Base-by-base conservation (phyloP, 371 early-diverging fungal species). In the Funneliformis caledonium region DNA sequence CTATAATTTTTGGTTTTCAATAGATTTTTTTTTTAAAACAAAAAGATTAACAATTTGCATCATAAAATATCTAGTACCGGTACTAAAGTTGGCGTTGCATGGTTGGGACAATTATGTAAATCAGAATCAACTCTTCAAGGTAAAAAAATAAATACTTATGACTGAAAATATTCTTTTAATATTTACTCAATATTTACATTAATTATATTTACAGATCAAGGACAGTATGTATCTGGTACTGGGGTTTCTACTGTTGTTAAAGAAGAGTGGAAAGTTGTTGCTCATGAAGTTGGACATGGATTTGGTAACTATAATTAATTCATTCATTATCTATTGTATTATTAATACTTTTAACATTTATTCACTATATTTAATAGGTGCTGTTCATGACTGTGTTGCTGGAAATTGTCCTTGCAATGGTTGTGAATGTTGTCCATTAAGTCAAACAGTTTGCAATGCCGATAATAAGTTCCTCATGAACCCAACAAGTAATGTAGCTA, bases 241-340 rank as follows among this genome's bases (percentile, higher is more conserved):
- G 97, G 93, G 42, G 94, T 98, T 1, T 96, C 96, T n/a, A 93
- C 97, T 0, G 88, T 92, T 33, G 93, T 93, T 47, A 88, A 92
- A 14, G 93, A 92, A 67, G 96, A 96, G 83, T 98, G 97, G 97
- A 94, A 96, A 85, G 96, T 98, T 0, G 94, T 98, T 8, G 98
- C 97, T 12, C 98, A 98, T 83, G 96, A 96, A 86, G 92, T 98
- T 83, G 98, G 97, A 6, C 98, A 98, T 84, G 95, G 92, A 69
- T 94, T 96, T 88, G 95, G 94, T 82, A 92, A 89, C 1, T 79
- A 37, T 22, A 43, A 10, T 45, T 70, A 7, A 50, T 52, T 48
- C 14, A 47, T 10, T 72, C 12, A 11, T 72, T 48, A 16, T 31
- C 3, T 26, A 22, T 4, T 22, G 14, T 72, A 73, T 60, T 87